These are phyloP conservation scores for Euryodendron excelsum DNA, from an alignment of 148 eudicot species.

Conservation along the genomic window DNA sequence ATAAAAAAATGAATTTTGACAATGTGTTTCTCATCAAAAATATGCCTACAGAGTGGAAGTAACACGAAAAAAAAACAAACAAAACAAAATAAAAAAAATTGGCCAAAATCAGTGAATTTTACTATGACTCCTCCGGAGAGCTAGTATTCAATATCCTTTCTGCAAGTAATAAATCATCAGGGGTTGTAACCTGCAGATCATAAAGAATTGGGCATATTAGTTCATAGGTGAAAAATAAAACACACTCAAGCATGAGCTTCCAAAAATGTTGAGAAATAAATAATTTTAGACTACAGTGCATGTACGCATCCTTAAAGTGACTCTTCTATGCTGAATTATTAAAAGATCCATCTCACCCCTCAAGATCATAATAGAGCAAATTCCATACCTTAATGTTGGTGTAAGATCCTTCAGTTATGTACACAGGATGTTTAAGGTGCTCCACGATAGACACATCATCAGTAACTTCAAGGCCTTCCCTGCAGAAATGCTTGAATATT, in stretches of 20 bases:
- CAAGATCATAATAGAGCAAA: neutral
- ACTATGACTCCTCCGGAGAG: slow-evolving; percentile 20
- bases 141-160: slow-evolving; percentile 68
- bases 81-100: no score
- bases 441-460: slow-evolving; percentile 99
- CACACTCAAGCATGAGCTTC: neutral
- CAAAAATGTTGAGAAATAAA: neutral
- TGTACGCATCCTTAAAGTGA: neutral
- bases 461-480: slow-evolving; percentile 88
- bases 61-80: no score
- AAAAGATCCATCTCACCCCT: no score
- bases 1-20: neutral
- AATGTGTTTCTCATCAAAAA: neutral
- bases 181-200: slow-evolving; percentile 80
- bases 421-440: slow-evolving; percentile 90
- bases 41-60: no score
- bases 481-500: neutral
- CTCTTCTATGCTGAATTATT: no score
- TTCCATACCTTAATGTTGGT: slow-evolving; percentile 88
- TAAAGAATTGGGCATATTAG: slow-evolving; percentile 6
- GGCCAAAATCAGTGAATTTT: neutral
- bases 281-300: neutral
- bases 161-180: slow-evolving; percentile 90
- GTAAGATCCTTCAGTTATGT: slow-evolving; percentile 90
- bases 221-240: neutral